Evolutionary conservation across 2,329 filamentous ascomycete genomes (phyloP), one percentile per base, ranked within the genome.

Genomic region (Fusarium agapanthi): DNA sequence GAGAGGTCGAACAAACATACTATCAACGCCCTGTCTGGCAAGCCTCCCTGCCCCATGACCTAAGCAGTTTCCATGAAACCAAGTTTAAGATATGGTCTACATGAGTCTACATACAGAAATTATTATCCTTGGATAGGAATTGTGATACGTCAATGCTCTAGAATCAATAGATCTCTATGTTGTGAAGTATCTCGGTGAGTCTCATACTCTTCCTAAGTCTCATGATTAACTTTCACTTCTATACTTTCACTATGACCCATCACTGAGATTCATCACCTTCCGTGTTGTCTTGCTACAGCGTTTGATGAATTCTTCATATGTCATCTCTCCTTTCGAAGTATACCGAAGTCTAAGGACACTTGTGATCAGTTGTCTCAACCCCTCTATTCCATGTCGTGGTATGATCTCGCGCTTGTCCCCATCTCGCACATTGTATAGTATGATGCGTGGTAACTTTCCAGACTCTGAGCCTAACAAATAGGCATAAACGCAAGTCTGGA

Each of bases 401-500:
- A 30, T 65, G 34, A 80, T 72, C 50, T 76, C 69, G 45, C 55
- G 61, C 50, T 76, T 77, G 24, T 78, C 75, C 30, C 78, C 78
- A 28, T 76, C 72, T 18, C 74, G 72, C 34, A 79, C 72, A 26
- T 80, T 80, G 57, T 71, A 80, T n/a, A 80, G 57, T 7, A 79
- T 55, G 11, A 72, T 69, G 15, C 65, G 61, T 22, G 71, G 78
- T 35, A 71, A 11, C 10, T 61, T 56, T 13, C 58, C 54, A 45
- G 45, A 55, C 38, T 48, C 5, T 11, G 44, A 40, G 8, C 65
- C 59, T 35, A 63, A 61, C 9, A 80, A 54, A 53, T 78, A 78
- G 37, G 74, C 75, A 67, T 80, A 80, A 12, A 65, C 55, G 26
- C 73, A 76, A 16, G 70, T 70, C 41, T 80, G 79, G 16, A 80